Base-by-base conservation (phyloP, 768 basidiomycete genomes). In the Termitomyces sp. region DNA sequence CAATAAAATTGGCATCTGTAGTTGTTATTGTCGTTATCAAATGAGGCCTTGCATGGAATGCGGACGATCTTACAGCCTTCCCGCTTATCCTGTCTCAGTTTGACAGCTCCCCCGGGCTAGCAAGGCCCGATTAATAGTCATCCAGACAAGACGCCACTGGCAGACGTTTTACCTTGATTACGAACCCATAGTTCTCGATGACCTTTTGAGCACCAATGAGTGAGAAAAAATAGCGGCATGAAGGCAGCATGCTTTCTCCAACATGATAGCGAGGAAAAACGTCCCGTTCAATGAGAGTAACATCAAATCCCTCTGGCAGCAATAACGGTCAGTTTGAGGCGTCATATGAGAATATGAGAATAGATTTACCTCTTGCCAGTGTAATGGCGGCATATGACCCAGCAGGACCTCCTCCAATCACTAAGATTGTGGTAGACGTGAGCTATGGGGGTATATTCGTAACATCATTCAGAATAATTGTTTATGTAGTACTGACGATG, bases 41-140 rank as follows among this genome's bases (percentile, higher is more conserved):
- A 21, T 5, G 1, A 24, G 15, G 5, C 19, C 6, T 19, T 17
- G 2, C 9, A 8, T 1, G 9, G n/a, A 30, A 26, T 5, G 17
- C 22, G 0, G 15, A 15, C 3, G 34, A 47, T 7, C 83, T 58
- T 62, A 84, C 83, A 85, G 42, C 77, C 80, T 66, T 85, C 84
- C 4, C 69, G 74, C 62, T 79, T 82, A 59, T 67, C 73, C 45
- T 77, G 76, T 40, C 75, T 77, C 50, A 87, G 74, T 62, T 86
- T 86, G 66, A 86, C 71, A 3, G 79, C 80, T 41, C 80, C 79
- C 28, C 84, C 84, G 1, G 80, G 80, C 83, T 86, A 17, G 2
- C 11, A 42, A 32, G 15, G 22, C 3, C 17, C 2, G 17, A 34
- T 34, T 6, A 14, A 34, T 14, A 34, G 11, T 4, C 12, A 32